These are phyloP conservation scores for Gastrolobium villosum DNA, from an alignment of 306 rosid genomes.

Conservation along the genomic window DNA sequence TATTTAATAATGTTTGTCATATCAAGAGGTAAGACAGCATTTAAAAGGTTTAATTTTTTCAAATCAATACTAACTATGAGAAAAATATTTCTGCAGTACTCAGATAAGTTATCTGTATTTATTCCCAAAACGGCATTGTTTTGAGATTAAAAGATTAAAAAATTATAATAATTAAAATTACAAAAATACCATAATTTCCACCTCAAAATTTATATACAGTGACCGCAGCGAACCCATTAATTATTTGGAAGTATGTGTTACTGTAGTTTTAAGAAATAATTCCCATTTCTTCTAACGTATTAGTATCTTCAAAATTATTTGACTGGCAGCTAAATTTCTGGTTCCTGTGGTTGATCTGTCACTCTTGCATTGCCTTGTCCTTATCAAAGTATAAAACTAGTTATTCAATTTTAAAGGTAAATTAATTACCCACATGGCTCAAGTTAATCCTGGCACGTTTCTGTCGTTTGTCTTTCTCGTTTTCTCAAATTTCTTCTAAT, in stretches of 20 bases:
- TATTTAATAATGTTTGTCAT: too few relatives aligned
- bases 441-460: conserved; percentile 28
- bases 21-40: background rate
- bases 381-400: conserved; percentile 1
- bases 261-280: background rate
- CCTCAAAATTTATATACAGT: too few relatives aligned
- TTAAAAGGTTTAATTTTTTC: background rate
- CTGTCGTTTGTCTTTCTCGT: background rate
- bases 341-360: conserved; percentile 47
- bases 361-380: conserved; percentile 11
- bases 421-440: background rate
- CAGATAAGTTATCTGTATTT: too few relatives aligned
- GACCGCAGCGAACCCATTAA: too few relatives aligned
- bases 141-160: too few relatives aligned
- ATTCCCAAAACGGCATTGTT: too few relatives aligned
- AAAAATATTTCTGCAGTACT: too few relatives aligned
- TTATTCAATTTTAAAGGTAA: background rate
- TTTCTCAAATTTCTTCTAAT: background rate
- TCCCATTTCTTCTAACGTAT: background rate
- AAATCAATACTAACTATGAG: too few relatives aligned
- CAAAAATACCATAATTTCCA: too few relatives aligned
- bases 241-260: too few relatives aligned
- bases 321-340: background rate
- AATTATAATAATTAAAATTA: too few relatives aligned
- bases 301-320: background rate